Percentiles rank a stretch among this genome's conserved stretches.
Evolutionary conservation across 768 basidiomycete genomes (phyloP).

Genomic region (Lentinula sp.): DNA sequence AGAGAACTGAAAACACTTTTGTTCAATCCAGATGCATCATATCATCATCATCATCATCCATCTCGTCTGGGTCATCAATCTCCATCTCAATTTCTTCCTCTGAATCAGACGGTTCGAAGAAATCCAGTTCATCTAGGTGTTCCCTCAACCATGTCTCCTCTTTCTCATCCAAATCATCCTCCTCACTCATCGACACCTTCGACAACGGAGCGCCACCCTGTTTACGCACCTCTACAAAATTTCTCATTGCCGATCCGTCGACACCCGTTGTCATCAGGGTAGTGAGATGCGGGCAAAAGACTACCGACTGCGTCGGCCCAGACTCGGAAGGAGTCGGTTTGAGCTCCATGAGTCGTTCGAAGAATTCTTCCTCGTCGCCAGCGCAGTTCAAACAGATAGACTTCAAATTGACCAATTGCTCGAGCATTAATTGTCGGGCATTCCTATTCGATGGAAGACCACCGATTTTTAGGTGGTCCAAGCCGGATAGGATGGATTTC

Average conservation of each 20-base stretch:
- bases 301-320: constrained; percentile 10
- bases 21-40: not conserved
- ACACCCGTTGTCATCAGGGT: constrained; percentile 41
- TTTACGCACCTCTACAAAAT: constrained; percentile 37
- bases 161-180: constrained; percentile 30
- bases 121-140: constrained; percentile 45
- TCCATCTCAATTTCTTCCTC: constrained; percentile 34
- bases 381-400: constrained; percentile 28
- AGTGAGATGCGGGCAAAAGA: constrained; percentile 47
- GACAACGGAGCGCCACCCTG: constrained; percentile 39
- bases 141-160: constrained; percentile 47
- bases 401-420: constrained; percentile 44
- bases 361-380: constrained; percentile 22
- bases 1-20: not conserved
- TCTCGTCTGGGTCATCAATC: constrained; percentile 4
- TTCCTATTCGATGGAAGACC: constrained; percentile 36
- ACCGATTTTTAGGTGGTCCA: constrained; percentile 42
- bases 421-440: constrained; percentile 32
- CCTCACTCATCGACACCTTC: constrained; percentile 36
- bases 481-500: constrained; percentile 38
- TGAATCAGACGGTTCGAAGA: constrained; percentile 51
- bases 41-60: not conserved
- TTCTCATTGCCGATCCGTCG: constrained; percentile 31
- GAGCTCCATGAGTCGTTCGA: constrained; percentile 17
- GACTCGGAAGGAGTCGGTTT: constrained; percentile 9